Base-by-base conservation (phyloP, 139 green algal genomes). In the Volvox reticuliferus region DNA sequence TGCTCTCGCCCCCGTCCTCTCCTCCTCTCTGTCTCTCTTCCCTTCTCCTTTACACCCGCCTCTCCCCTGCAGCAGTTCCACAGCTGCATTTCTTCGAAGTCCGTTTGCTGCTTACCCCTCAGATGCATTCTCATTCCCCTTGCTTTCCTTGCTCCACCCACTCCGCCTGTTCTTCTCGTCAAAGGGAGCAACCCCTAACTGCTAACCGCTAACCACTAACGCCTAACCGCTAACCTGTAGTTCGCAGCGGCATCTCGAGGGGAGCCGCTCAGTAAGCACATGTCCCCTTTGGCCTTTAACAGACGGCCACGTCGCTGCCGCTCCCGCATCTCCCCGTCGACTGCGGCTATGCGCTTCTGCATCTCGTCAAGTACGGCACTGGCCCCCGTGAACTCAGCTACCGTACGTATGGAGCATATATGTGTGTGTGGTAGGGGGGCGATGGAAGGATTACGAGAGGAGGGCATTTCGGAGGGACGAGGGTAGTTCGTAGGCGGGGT, bases 271-370 rank as follows among this genome's bases (percentile, higher is more conserved):
- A 99, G 90, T 78, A 99, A 92, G 82, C 93, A 96, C 89, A 96
- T 91, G 89, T 99, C 97, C 0, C 97, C 97, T 92, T 98, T 97
- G 0, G 91, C 89, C 91, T 99, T 99, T 80, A 97, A 94, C 71
- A 98, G 92, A 78, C 97, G 93, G 1, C 95, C 96, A 87, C 97
- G 96, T 21, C 95, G 92, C 92, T 92, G 89, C 93, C 96, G 96
- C 90, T 97, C 95, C 13, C 82, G 78, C 65, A 77, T 89, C 90
- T 93, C 87, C 6, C 89, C 87, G 30, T 94, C 88, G 1, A 35
- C 35, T 0, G 90, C 32, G 5, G 82, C 67, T 33, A 92, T 36
- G 18, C 79, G 92, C 67, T 93, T 93, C 17, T 91, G 75, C 67
- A 95, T 81, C 77, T 96, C 94, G 76, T 96, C 92, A 28, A 96